phyloP scores from a whole-genome alignment of 106 monocot species.

The Gastrodia elata region DNA sequence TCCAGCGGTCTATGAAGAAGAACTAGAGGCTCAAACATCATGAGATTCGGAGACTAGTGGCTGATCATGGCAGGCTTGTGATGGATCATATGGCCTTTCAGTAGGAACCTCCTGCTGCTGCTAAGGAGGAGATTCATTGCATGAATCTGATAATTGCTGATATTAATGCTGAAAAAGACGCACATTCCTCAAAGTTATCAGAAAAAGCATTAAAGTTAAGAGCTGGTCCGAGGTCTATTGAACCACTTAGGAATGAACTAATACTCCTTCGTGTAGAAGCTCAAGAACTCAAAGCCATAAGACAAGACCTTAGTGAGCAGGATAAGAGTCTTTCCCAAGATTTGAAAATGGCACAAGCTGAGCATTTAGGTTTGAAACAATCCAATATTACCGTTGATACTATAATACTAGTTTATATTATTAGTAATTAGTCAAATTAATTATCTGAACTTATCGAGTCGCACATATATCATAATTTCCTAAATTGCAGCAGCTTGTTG shows the following conservation, averaged over 20 bases:
- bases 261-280: constrained; percentile 32
- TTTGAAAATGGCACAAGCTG: constrained; percentile 43
- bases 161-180: constrained; percentile 45
- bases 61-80: constrained; percentile 30
- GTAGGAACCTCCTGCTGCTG: constrained; percentile 29
- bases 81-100: constrained; percentile 39
- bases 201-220: constrained; percentile 60
- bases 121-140: constrained; percentile 44
- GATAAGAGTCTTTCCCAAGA: constrained; percentile 49
- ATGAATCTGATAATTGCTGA: constrained; percentile 28
- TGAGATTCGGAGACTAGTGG: constrained; percentile 41
- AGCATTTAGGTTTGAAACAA: constrained; percentile 49
- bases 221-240: constrained; percentile 41
- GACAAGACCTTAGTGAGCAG: constrained; percentile 49
- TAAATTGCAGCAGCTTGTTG: no score
- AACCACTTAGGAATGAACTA: constrained; percentile 40
- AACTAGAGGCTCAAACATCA: constrained; percentile 37
- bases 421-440: no score
- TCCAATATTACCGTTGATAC: no score
- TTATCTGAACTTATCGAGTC: no score
- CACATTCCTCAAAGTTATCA: constrained; percentile 31
- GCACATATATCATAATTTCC: no score
- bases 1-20: constrained; percentile 31
- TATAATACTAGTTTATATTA: no score
- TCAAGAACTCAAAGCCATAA: constrained; percentile 36